Conservation (phyloP, 176 grass and related monocot species). For the Cenchrus fungigraminus region DNA sequence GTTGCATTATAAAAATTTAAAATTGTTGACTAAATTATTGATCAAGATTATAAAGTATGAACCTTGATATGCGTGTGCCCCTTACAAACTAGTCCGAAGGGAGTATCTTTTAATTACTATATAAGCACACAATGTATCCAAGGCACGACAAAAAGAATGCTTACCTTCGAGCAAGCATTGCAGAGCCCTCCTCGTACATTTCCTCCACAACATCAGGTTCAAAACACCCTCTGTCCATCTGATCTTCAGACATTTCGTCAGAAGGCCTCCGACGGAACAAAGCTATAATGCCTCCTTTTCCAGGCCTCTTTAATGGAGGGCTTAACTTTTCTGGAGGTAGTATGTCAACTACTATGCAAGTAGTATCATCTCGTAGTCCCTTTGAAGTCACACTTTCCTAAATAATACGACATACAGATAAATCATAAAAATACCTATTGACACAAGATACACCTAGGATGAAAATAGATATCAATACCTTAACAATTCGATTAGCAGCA, state of each 20-base stretch:
- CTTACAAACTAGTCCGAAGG: too few relatives aligned
- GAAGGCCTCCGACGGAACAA: constrained; percentile 74
- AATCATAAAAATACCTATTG: constrained; percentile 20
- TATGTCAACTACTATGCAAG: constrained; percentile 94
- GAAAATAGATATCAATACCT: constrained; percentile 54
- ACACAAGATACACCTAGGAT: constrained; percentile 4
- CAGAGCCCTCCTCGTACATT: constrained; percentile 75
- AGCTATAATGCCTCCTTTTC: constrained; percentile 75
- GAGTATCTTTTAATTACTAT: constrained; percentile 3
- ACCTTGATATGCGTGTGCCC: too few relatives aligned
- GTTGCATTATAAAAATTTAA: too few relatives aligned
- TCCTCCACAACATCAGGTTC: constrained; percentile 86
- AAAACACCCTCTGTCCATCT: constrained; percentile 67
- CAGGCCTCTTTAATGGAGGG: constrained; percentile 76
- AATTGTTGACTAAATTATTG: too few relatives aligned
- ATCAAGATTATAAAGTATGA: too few relatives aligned
- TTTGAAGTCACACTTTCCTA: constrained; percentile 86
- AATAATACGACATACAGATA: neutral
- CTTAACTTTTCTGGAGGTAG: constrained; percentile 80
- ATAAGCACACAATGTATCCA: constrained; percentile 6
- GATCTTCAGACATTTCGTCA: constrained; percentile 70
- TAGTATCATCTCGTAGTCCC: constrained; percentile 88
- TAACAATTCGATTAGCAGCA: constrained; percentile 81
- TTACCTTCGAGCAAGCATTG: constrained; percentile 71
- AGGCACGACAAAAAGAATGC: constrained; percentile 17